Base-by-base conservation (phyloP, 1,284 basidiomycete species). In the Amylostereum chailletii region DNA sequence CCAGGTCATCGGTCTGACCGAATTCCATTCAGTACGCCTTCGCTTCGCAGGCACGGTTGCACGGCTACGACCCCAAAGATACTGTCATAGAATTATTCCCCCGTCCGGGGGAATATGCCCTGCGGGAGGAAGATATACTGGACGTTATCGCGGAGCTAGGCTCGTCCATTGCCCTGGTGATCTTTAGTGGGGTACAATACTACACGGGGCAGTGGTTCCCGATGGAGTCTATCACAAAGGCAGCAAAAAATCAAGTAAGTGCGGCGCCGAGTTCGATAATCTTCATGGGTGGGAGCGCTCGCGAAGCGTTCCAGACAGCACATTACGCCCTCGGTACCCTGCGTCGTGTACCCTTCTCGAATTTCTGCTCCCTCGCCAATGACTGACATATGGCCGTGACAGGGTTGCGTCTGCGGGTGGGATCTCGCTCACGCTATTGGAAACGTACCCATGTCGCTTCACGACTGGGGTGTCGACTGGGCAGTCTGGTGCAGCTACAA, bases 401-500 rank as follows among this genome's bases (percentile, higher is more conserved):
- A 92, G 86, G 94, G 92, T 41, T 94, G 90, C 56, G 78, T 94
- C 51, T 90, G 92, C 58, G 95, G 94, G 43, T 94, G 94, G 79
- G 95, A 99, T 70, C 82, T 98, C 34, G 96, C 96, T 3, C 96
- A 99, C 67, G 95, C 89, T 1, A 79, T 88, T 45, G 94, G 94
- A 49, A 99, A 99, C 65, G 90, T 99, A 33, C 87, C 90, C 8
- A 69, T 96, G 54, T 74, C 81, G 47, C 72, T 99, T 54, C 91
- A 97, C 65, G 86, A 93, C 54, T 99, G 96, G 95, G 74, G 80
- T 53, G 86, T 93, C 57, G 95, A 99, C 69, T 98, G 98, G 66
- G 95, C 94, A 0, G 92, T 93, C 19, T 97, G 94, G 93, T 97
- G 94, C 67, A 90, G 91, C 32, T 97, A 96, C 76, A 97, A 97